Base-by-base conservation (phyloP, 176 grass and related monocot genomes). In the Raddia guianensis region DNA sequence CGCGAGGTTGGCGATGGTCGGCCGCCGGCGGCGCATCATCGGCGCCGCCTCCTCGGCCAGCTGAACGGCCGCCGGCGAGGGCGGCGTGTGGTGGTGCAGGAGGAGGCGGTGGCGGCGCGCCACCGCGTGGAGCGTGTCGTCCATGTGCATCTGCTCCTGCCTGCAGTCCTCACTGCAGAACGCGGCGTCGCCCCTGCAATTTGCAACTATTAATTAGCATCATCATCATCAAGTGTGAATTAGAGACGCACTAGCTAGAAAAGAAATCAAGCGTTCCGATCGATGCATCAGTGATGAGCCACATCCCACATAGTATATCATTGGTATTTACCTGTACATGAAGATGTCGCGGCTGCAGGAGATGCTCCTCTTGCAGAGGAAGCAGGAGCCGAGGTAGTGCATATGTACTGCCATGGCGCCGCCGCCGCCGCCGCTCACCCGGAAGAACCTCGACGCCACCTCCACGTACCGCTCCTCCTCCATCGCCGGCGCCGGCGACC, bases 151-250 rank as follows among this genome's bases (percentile, higher is more conserved):
- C 87, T 94, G 91, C 45, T 97, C 85, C 58, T 83, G 43, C 79
- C 94, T 74, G 67, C 94, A 97, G 43, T 92, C 87, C 33, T 86
- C 85, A 76, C 87, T 90, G 75, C 94, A 97, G 83, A 97, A 97
- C 50, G 94, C 80, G 9, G 66, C 72, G 81, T 94, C 76, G 12
- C 94, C 94, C 68, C 94, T 97, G 89, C 64, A 27, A 27, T 27
- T 27, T 27, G 27, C 27, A 27, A 27, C 27, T 27, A 27, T 0
- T 27, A 27, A 27, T 27, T 27, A 27, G 27, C 27, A 27, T 27
- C 27, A 27, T 27, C 27, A 27, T 27, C 27, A 27, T 27, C 27
- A 27, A 27, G 27, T 0, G 27, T 0, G 27, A 27, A 27, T 27
- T 27, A 27, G 27, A 27, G 27, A 27, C 27, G 27, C 27, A 27